Evolutionary conservation across 495 filamentous ascomycete genomes (phyloP), one percentile per base, ranked within the genome.

Genomic region (Darksidea phi): DNA sequence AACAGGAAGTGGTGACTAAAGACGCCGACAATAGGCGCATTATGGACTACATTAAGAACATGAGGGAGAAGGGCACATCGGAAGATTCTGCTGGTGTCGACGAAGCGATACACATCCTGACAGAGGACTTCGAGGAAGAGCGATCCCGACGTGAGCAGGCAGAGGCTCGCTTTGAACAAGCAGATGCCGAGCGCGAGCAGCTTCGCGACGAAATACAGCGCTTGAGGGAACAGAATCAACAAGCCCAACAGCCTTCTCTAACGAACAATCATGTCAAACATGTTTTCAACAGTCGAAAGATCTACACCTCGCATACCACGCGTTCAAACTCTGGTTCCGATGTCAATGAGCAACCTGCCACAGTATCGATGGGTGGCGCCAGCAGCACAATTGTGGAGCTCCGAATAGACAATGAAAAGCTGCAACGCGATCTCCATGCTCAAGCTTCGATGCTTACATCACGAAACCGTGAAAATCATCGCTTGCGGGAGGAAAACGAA

Each of bases 371-470:
- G n/a, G 86, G 82, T 61, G 83, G 81, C 7, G 72, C 80, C 12
- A 78, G 74, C 46, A 85, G 80, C 66, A 93, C 89, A 0, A 74
- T 95, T 28, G 84, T 93, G 6, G 88, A 93, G 47, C 77, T 97
- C 25, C 86, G 88, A 48, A 89, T 91, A 63, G 94, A 97, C 70
- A 97, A 97, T 67, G 90, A 90, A 12, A 92, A 96, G 69, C 77
- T 98, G 15, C 83, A 90, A 34, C 87, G 92, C 47, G 92, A 97
- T 71, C 88, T 97, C 25, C 89, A 91, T 57, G 94, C 95, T 11
- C 94, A 98, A 72, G 95, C 91, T 0, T 96, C 91, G 0, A 98
- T 97, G 93, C 84, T 98, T 7, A 97, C 95, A 4, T 96, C 94
- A 32, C 82, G 94, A 6, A 96, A 97, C 67, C 84, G 90, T 32